Conservation (phyloP, 345 rosid species). For the Orychophragmus violaceus region DNA sequence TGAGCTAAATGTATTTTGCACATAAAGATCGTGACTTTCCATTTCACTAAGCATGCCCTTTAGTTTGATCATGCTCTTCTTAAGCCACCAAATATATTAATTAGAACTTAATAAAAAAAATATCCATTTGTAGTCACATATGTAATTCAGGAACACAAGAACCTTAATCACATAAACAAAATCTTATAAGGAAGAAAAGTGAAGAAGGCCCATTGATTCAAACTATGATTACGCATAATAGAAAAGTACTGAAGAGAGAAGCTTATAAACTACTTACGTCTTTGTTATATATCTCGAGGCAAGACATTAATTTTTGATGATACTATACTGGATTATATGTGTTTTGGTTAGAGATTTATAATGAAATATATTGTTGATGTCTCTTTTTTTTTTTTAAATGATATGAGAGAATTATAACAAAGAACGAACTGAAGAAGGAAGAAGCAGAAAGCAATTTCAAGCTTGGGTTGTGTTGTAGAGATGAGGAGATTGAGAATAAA, state of each 20-base stretch:
- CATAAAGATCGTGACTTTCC: constrained; percentile 29
- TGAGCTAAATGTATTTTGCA: constrained; percentile 16
- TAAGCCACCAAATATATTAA: constrained; percentile 16
- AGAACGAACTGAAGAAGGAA: constrained; percentile 6
- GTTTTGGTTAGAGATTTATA: not conserved
- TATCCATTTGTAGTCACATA: not conserved
- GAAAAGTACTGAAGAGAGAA: not conserved
- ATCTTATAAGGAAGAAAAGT: not conserved
- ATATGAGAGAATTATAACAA: constrained; percentile 15
- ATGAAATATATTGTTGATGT: not conserved
- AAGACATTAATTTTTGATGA: constrained; percentile 32
- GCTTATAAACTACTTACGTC: constrained; percentile 38
- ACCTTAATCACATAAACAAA: not conserved
- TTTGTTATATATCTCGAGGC: constrained; percentile 43
- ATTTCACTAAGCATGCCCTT: constrained; percentile 17
- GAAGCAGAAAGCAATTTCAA: constrained; percentile 22
- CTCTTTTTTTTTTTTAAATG: not conserved
- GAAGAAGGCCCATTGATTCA: not conserved
- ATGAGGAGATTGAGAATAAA: constrained; percentile 36
- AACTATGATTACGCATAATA: not conserved
- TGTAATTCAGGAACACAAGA: not conserved
- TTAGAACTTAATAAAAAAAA: not conserved
- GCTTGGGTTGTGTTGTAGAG: constrained; percentile 23
- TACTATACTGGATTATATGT: not conserved
- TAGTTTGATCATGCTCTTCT: constrained; percentile 25